Conservation (phyloP, 2,329 filamentous ascomycete species). For the Fonsecaea pedrosoi region DNA sequence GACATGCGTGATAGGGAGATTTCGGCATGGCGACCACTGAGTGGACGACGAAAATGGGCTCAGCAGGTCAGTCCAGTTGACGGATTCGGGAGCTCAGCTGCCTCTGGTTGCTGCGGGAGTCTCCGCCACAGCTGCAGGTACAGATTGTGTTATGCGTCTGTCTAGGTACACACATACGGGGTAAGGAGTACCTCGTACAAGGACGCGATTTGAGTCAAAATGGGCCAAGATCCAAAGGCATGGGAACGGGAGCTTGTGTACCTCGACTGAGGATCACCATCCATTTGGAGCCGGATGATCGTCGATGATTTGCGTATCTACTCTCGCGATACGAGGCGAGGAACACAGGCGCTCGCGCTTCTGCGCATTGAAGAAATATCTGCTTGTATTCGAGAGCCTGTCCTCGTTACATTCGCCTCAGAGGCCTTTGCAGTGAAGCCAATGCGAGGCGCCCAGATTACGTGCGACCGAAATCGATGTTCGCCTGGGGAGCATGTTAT, state of each 20-base stretch:
- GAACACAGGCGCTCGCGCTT: not conserved
- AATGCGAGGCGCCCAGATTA: not conserved
- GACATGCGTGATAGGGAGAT: slow-evolving; percentile 23
- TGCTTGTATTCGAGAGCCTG: not conserved
- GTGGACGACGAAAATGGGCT: slow-evolving; percentile 13
- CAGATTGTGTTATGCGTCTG: slow-evolving; percentile 33
- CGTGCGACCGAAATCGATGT: not conserved
- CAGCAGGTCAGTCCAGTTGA: slow-evolving; percentile 4
- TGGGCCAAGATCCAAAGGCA: not conserved
- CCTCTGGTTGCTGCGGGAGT: slow-evolving; percentile 16
- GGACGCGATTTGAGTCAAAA: not conserved
- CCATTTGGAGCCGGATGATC: not conserved
- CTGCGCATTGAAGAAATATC: not conserved
- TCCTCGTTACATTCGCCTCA: not conserved
- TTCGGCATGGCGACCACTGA: slow-evolving; percentile 16
- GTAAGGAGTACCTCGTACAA: not conserved
- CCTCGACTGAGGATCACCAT: slow-evolving; percentile 5
- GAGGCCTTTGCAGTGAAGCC: not conserved
- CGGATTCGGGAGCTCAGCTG: slow-evolving; percentile 30
- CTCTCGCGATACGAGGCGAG: not conserved
- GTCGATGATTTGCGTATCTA: slow-evolving; percentile 2
- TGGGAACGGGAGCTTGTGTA: slow-evolving; percentile 4
- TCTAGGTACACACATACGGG: not conserved
- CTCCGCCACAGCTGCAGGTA: slow-evolving; percentile 38
- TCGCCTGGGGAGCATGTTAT: not conserved